phyloP scores from a whole-genome alignment of 768 basidiomycete genomes.

The Leccinum rimulosum region DNA sequence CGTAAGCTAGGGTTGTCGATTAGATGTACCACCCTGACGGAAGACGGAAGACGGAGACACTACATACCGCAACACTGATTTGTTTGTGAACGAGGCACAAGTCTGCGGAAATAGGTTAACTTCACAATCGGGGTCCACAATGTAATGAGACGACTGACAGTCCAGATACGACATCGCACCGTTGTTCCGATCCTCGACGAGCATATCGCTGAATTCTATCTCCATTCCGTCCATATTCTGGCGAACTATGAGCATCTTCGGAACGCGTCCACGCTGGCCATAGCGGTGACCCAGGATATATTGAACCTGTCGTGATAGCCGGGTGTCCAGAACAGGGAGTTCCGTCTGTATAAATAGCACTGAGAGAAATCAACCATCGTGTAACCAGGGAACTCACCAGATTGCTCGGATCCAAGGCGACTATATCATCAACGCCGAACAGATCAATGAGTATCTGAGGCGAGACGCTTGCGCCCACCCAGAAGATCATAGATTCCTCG shows the following conservation, averaged over 20 bases:
- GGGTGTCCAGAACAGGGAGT: constrained; percentile 69
- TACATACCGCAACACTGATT: constrained; percentile 28
- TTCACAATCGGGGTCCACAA: background rate
- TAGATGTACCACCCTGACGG: background rate
- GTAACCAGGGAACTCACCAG: constrained; percentile 48
- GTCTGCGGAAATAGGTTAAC: constrained; percentile 13
- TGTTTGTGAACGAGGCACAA: constrained; percentile 36
- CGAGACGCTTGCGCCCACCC: constrained; percentile 83
- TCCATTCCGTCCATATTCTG: constrained; percentile 93
- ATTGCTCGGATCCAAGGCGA: constrained; percentile 55
- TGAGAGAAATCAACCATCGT: constrained; percentile 1
- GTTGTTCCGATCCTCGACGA: constrained; percentile 96
- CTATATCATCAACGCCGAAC: constrained; percentile 79
- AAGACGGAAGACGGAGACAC: background rate
- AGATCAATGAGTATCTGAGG: constrained; percentile 82
- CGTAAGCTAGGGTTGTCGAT: constrained; percentile 22
- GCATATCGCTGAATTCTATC: constrained; percentile 95
- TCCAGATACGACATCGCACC: constrained; percentile 91
- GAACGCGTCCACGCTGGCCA: constrained; percentile 48
- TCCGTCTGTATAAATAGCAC: constrained; percentile 45
- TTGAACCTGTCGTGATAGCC: constrained; percentile 78
- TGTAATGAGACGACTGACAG: constrained; percentile 50
- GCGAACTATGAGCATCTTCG: constrained; percentile 73
- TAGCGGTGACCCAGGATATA: constrained; percentile 78
- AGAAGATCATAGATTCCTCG: constrained; percentile 82